phyloP scores from a whole-genome alignment of 768 basidiomycete genomes.

The Tricholoma sp. region DNA sequence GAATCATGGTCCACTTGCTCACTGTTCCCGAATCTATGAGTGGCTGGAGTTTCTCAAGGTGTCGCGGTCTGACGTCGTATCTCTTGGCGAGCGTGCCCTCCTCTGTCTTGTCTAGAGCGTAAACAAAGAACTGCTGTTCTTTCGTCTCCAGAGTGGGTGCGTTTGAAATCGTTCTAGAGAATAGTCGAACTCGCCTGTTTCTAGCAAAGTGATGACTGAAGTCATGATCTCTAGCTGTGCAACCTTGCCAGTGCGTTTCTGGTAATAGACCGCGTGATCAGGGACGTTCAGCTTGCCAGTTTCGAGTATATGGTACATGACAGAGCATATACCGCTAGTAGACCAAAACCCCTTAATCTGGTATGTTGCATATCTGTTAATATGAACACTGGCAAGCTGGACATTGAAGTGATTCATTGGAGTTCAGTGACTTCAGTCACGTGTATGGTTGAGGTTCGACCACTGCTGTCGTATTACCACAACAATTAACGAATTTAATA shows the following conservation, averaged over 20 bases:
- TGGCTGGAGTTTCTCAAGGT: conserved; percentile 35
- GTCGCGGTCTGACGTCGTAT: conserved; percentile 40
- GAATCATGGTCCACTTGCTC: conserved; percentile 25
- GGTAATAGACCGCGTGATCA: too few species aligned
- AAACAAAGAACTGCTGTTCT: conserved; percentile 43
- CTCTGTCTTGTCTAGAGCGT: conserved; percentile 50
- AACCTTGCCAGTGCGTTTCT: too few species aligned
- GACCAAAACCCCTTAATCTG: too few species aligned
- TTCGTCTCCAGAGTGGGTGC: not conserved
- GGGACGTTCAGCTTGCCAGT: too few species aligned
- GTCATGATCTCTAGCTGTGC: not conserved
- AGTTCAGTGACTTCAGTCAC: too few species aligned
- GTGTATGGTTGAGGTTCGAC: too few species aligned
- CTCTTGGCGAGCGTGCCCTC: conserved; percentile 36
- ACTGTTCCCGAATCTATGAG: conserved; percentile 35
- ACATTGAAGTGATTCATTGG: too few species aligned
- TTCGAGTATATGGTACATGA: too few species aligned
- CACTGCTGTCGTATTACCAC: too few species aligned
- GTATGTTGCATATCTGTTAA: not conserved
- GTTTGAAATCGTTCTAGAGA: not conserved
- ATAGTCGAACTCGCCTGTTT: not conserved
- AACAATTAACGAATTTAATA: too few species aligned
- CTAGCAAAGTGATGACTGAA: not conserved
- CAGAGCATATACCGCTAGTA: not conserved
- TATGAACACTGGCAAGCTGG: too few species aligned